These are phyloP conservation scores for Hortiboletus flavorubellus DNA, from an alignment of 768 basidiomycete genomes.

Conservation along the genomic window DNA sequence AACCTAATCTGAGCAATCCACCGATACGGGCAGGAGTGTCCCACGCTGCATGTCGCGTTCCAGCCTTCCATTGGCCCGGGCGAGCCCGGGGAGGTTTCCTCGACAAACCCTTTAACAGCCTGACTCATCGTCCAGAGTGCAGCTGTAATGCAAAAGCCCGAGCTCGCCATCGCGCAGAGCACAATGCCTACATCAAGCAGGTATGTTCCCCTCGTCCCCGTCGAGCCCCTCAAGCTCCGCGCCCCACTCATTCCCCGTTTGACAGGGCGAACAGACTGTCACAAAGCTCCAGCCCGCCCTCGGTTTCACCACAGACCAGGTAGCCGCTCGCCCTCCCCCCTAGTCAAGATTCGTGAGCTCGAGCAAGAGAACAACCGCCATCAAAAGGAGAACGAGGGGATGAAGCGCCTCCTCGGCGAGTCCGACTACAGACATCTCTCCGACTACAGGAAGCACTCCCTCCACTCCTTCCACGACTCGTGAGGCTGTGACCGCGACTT, in stretches of 20 bases:
- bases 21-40: too few species aligned
- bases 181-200: slow-evolving; percentile 92
- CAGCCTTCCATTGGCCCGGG: too few species aligned
- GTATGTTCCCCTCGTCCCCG: slow-evolving; percentile 33
- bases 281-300: slow-evolving; percentile 78
- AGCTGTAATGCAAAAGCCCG: slow-evolving; percentile 88
- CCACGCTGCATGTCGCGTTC: too few species aligned
- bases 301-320: slow-evolving; percentile 71
- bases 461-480: slow-evolving; percentile 46
- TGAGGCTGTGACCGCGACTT: slow-evolving; percentile 55
- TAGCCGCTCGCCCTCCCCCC: slow-evolving; percentile 69
- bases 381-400: slow-evolving; percentile 69
- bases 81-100: too few species aligned
- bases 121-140: slow-evolving; percentile 75
- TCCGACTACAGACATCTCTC: slow-evolving; percentile 37
- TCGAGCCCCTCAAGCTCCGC: slow-evolving; percentile 16
- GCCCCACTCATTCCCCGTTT: background rate
- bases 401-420: slow-evolving; percentile 63
- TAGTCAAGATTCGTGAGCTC: slow-evolving; percentile 75
- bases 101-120: too few species aligned
- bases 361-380: slow-evolving; percentile 75
- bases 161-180: slow-evolving; percentile 85
- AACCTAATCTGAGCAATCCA: too few species aligned
- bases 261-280: slow-evolving; percentile 79
- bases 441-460: slow-evolving; percentile 47